Conservation (phyloP, 1,284 basidiomycete genomes). For the Phlebopus sp. region DNA sequence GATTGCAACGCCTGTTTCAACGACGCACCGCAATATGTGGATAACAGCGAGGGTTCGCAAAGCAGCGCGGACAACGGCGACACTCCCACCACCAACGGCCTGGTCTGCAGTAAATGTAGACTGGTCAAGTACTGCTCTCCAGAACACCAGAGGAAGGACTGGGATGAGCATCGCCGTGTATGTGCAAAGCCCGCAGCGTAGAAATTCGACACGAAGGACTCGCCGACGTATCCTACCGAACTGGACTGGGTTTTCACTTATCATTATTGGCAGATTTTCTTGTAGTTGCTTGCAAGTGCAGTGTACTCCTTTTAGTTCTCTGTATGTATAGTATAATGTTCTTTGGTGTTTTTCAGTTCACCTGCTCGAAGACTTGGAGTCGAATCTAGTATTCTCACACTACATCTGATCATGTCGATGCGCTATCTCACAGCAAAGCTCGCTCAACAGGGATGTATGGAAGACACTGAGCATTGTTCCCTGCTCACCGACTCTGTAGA, state of each 20-base stretch:
- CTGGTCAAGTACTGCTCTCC: constrained; percentile 71
- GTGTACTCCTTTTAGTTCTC: background rate
- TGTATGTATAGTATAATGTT: background rate
- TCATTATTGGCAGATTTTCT: background rate
- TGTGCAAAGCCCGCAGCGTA: constrained; percentile 45
- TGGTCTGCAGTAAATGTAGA: constrained; percentile 70
- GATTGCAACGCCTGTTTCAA: constrained; percentile 62
- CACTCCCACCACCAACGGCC: constrained; percentile 35
- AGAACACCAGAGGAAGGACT: constrained; percentile 67
- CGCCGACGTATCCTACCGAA: too few relatives aligned
- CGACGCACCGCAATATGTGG: constrained; percentile 33
- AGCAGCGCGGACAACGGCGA: constrained; percentile 36
- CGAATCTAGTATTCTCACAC: constrained; percentile 4
- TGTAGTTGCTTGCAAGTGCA: too few relatives aligned
- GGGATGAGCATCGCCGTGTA: constrained; percentile 69
- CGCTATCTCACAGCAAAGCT: constrained; percentile 76
- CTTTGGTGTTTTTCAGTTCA: background rate
- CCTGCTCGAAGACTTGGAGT: too few relatives aligned
- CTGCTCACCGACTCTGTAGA: constrained; percentile 43
- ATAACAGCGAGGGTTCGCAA: constrained; percentile 49
- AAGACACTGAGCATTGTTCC: background rate
- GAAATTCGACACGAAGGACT: too few relatives aligned
- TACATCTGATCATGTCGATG: constrained; percentile 51
- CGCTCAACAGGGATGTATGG: constrained; percentile 67
- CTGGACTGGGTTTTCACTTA: background rate